Conservation (phyloP, 176 grass and related monocot genomes). For the Urochloa ruziziensis region DNA sequence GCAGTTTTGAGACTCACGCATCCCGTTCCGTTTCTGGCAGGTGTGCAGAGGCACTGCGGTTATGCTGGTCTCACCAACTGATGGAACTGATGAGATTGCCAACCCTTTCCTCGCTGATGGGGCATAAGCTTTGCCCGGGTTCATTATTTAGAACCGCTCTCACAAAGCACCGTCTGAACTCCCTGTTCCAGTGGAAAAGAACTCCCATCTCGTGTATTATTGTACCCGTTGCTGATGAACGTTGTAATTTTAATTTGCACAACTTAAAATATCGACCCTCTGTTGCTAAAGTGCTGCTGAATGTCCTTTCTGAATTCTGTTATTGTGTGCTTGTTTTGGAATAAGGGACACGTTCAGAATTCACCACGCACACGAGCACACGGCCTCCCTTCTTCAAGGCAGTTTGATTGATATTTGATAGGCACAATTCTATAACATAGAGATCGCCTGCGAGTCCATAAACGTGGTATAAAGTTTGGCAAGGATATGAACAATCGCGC, state of each 20-base stretch:
- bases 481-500: too few species aligned
- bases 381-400: too few species aligned
- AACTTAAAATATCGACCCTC: neutral
- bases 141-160: neutral
- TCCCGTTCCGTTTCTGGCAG: slow-evolving; percentile 32
- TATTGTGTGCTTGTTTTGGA: neutral
- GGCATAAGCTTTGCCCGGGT: slow-evolving; percentile 11
- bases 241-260: neutral
- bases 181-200: slow-evolving; percentile 5
- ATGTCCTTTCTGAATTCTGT: too few species aligned
- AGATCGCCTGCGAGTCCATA: too few species aligned
- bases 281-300: neutral
- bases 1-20: neutral
- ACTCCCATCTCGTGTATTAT: neutral
- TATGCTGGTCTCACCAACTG: slow-evolving; percentile 91
- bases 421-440: too few species aligned
- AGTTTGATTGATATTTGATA: too few species aligned
- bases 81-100: slow-evolving; percentile 89
- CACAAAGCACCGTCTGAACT: neutral
- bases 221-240: neutral
- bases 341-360: too few species aligned
- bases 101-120: slow-evolving; percentile 82
- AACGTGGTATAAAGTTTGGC: too few species aligned
- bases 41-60: slow-evolving; percentile 87
- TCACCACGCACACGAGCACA: too few species aligned